Evolutionary conservation across 441 rosid genomes (phyloP).

Genomic region (Brassica balearica): DNA sequence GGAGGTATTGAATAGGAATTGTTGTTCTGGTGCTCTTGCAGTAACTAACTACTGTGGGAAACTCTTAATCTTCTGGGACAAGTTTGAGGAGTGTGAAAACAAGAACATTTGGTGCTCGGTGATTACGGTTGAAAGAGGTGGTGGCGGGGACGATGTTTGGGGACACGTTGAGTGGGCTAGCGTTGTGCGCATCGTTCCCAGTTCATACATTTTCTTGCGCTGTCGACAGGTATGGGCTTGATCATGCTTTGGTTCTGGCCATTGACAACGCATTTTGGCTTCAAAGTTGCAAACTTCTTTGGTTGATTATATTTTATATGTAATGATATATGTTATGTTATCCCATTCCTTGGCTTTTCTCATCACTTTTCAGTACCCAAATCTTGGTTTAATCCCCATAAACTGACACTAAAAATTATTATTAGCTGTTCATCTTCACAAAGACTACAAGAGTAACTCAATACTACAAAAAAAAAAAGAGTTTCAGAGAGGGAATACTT

Average conservation of each 20-base stretch:
- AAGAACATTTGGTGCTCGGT: slow-evolving; percentile 19
- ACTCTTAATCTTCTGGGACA: slow-evolving; percentile 41
- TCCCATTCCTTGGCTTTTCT: neutral
- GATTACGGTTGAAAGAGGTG: neutral
- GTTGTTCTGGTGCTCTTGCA: slow-evolving; percentile 54
- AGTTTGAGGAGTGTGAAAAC: neutral
- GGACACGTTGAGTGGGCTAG: slow-evolving; percentile 16
- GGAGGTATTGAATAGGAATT: slow-evolving; percentile 55
- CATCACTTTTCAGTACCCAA: neutral
- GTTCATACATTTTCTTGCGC: slow-evolving; percentile 11
- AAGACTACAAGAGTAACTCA: neutral
- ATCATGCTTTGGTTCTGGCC: neutral
- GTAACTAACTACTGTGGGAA: slow-evolving; percentile 67
- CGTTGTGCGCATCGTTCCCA: slow-evolving; percentile 12
- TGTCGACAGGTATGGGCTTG: slow-evolving; percentile 27
- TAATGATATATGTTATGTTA: too few species aligned
- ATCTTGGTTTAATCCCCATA: neutral
- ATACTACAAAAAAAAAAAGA: too few species aligned
- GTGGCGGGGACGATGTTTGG: neutral
- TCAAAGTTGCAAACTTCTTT: neutral
- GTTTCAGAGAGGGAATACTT: too few species aligned
- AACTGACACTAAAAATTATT: neutral
- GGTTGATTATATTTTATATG: too few species aligned
- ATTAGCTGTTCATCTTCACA: neutral
- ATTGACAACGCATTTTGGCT: neutral